Evolutionary conservation across 73 alveolate genomes (phyloP).

Genomic region (Stentor coeruleus): DNA sequence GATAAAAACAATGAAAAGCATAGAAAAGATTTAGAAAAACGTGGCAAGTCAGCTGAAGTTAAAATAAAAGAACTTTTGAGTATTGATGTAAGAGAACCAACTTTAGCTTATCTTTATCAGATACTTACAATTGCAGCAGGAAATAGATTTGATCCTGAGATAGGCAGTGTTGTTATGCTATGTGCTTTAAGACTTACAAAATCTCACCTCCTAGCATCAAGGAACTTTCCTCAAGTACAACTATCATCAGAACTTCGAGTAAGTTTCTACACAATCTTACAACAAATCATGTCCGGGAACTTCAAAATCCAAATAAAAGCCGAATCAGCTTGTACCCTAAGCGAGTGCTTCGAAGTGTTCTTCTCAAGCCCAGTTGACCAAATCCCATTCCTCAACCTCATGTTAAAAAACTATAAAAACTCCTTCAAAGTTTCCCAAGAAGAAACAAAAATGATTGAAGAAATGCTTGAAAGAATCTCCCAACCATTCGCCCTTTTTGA

Average conservation of each 20-base stretch:
- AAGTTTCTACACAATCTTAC: not conserved
- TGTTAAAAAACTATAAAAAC: not conserved
- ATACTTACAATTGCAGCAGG: not conserved
- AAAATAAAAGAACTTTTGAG: not conserved
- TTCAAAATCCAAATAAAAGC: not conserved
- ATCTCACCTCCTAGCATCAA: not conserved
- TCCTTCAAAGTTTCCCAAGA: not conserved
- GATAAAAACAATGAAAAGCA: not conserved
- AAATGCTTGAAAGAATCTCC: not conserved
- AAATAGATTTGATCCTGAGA: not conserved
- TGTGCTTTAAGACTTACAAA: not conserved
- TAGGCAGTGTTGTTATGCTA: not conserved
- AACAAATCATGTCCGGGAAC: not conserved
- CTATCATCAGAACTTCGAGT: not conserved
- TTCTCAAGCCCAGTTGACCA: not conserved
- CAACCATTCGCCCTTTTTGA: not conserved
- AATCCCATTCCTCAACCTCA: not conserved
- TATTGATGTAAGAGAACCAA: not conserved
- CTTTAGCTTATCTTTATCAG: not conserved
- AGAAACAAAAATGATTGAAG: not conserved
- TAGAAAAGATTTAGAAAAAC: not conserved
- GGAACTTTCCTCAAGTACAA: not conserved
- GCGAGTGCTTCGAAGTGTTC: conserved; percentile 1
- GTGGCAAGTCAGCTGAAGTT: not conserved
- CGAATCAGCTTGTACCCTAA: not conserved